Evolutionary conservation across 176 grass and related monocot genomes (phyloP), one percentile per base, ranked within the genome.

Genomic region (Carex cristatella): DNA sequence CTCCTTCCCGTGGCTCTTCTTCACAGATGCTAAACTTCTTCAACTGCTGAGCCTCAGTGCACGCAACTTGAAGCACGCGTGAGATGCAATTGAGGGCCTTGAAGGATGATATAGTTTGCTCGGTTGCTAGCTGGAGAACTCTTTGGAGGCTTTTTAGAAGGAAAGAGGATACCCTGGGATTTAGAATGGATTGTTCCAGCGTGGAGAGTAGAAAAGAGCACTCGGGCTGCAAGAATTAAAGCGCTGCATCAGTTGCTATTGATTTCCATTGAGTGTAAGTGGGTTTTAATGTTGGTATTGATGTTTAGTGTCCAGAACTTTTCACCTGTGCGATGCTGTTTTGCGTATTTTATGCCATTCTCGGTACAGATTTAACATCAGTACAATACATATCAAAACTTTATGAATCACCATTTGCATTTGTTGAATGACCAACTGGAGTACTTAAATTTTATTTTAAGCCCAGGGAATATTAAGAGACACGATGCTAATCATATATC

Each of bases 71-170:
- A 70, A 98, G 89, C 51, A 95, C 89, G 76, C 85, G 91, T 60
- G 91, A 86, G 85, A 98, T 88, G 37, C 79, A 87, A 28, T 98
- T 80, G 30, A 98, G 82, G 82, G 89, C 87, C 59, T 95, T 93
- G 65, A 98, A 98, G 60, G 95, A 93, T 86, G 83, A 81, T 37
- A 95, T 53, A 70, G 81, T 98, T 92, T 98, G 91, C 76, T 93
- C 93, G 5, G 86, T 88, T 33, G 93, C 86, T 33, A 98, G 89
- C 83, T 94, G 93, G 57, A 98, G 90, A 54, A 98, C 93, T 84
- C 92, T 81, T 79, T 90, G 88, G 69, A 98, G 92, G 65, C 93
- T 95, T 80, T 95, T 98, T 65, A 98, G 67, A 88, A 98, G 89
- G 87, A 89, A 84, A 89, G 69, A 80, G 9, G 88, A 69, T 58